Percentiles rank a stretch among this genome's conserved stretches.
Evolutionary conservation across 805 yeast genomes (phyloP).

Genomic region (Monosporozyma yasuniensis): DNA sequence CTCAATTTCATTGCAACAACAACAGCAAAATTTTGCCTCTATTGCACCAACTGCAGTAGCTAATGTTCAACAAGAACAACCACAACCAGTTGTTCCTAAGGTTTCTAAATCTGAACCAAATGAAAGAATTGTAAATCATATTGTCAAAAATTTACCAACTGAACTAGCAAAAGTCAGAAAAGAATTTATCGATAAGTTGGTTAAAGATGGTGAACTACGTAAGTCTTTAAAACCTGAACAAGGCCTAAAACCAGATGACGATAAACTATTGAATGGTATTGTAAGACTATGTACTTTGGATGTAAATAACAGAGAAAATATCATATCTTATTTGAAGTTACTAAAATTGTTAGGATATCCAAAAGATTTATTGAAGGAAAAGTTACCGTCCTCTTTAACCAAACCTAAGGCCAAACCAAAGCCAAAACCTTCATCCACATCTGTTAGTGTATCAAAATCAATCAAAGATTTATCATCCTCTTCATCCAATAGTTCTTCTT

Average conservation of each 20-base stretch:
- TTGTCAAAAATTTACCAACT: constrained; percentile 19
- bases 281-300: constrained; percentile 20
- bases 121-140: constrained; percentile 12
- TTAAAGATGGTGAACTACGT: constrained; percentile 4
- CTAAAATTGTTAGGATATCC: constrained; percentile 18
- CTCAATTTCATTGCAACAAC: background rate
- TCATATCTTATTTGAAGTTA: constrained; percentile 17
- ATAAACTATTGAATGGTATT: constrained; percentile 13
- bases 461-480: background rate
- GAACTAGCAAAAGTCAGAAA: constrained; percentile 21
- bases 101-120: constrained; percentile 1
- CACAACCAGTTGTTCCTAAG: background rate
- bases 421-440: background rate
- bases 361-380: constrained; percentile 4
- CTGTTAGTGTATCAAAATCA: background rate
- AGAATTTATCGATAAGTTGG: constrained; percentile 18
- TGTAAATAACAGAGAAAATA: constrained; percentile 18
- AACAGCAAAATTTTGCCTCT: background rate
- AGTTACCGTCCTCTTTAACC: constrained; percentile 5
- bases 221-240: constrained; percentile 6
- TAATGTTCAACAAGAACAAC: background rate
- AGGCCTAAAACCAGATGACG: background rate
- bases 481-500: background rate
- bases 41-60: background rate
- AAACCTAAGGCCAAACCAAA: constrained; percentile 1